Percentiles rank a stretch among this genome's conserved stretches.
phyloP scores from a whole-genome alignment of 192 early-diverging fungal genomes.

The Podila minutissima region DNA sequence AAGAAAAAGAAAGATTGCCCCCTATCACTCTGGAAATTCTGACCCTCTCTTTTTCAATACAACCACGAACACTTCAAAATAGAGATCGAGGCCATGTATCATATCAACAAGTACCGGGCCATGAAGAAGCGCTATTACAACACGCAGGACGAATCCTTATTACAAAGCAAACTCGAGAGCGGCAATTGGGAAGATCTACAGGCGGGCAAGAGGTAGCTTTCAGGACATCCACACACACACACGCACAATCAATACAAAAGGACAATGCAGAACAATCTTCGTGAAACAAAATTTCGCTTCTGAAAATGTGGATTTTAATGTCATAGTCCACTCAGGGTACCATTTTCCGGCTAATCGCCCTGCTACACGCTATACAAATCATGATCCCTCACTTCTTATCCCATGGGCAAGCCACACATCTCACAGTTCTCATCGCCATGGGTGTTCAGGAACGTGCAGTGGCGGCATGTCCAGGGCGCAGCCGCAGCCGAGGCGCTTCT shows the following conservation, averaged over 20 bases:
- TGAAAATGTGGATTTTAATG: neutral
- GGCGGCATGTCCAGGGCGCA: constrained; percentile 70
- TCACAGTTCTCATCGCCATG: constrained; percentile 71
- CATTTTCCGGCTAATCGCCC: neutral
- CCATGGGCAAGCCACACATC: constrained; percentile 84
- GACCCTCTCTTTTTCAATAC: neutral
- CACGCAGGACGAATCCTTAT: neutral
- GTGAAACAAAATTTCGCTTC: neutral
- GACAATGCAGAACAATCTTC: neutral
- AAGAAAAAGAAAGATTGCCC: neutral
- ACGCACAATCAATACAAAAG: neutral
- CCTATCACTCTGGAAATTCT: too few relatives aligned
- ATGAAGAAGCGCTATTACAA: constrained; percentile 52
- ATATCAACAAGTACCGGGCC: constrained; percentile 51
- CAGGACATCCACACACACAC: too few relatives aligned
- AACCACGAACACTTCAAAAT: neutral
- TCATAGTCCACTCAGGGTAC: neutral
- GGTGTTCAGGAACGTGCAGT: constrained; percentile 86
- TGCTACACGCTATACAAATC: neutral
- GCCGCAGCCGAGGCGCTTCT: constrained; percentile 21
- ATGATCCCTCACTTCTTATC: constrained; percentile 10
- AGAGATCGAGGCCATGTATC: constrained; percentile 53
- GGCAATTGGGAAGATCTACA: constrained; percentile 13
- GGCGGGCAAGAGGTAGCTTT: neutral
- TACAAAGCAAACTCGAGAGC: constrained; percentile 36